Base-by-base conservation (phyloP, 345 rosid species). In the Geranium brycei region DNA sequence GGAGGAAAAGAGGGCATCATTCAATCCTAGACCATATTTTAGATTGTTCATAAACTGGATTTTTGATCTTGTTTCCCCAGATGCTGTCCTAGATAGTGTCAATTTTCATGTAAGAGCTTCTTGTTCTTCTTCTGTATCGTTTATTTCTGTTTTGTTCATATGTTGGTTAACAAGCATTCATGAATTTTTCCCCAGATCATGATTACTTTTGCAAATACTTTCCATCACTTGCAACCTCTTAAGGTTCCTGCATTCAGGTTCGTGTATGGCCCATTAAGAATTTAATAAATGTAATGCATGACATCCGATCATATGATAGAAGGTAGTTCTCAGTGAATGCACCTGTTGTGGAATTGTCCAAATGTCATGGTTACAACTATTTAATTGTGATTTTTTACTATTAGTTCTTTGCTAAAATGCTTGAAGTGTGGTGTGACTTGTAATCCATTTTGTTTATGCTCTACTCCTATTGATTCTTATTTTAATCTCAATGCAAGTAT, bases 211-310 rank as follows among this genome's bases (percentile, higher is more conserved):
- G 95, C 97, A 61, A 82, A 76, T 71, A 82, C 97, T 66, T 93
- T 93, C 72, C 99, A 93, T 72, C 78, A 73, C 41, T 73, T 91
- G 77, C 97, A 93, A 73, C 99, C 99, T 32, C 87, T 88, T 18
- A 88, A 87, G 78, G 82, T 88, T 75, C 97, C 97, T 67, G 82
- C 89, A 19, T 93, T 93, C 86, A 90, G 99, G 99, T 93, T 35
- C 67, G 82, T 66, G 60, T 68, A 57, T 38, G 57, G 59, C 62
- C 28, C 69, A 57, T 31, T 56, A 63, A 51, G 62, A 3, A 41
- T 65, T 31, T 18, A 12, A 13, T 4, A 57, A 57, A 57, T 47
- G 10, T 35, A 35, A 35, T 35, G 41, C 41, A 35, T 35, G 41
- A 35, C 41, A 35, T 35, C 10, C 41, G 28, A 35, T 35, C 7